Percentiles rank a stretch among this genome's conserved stretches.
Evolutionary conservation across 176 grass and related monocot genomes (phyloP).

Genomic region (Urochloa ruziziensis): DNA sequence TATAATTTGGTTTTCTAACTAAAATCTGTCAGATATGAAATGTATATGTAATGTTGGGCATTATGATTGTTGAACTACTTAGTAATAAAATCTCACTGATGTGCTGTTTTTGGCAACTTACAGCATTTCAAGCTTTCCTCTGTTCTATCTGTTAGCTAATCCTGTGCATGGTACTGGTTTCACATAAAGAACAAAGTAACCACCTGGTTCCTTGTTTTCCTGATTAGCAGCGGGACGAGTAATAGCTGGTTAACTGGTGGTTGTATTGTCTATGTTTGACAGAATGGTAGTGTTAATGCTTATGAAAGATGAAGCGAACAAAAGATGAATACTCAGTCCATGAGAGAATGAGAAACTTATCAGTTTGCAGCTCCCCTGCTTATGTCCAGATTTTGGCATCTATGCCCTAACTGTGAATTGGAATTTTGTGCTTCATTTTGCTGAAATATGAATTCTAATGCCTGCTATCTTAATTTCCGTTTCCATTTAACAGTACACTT

Average conservation of each 20-base stretch:
- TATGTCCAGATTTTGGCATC: no score
- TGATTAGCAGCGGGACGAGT: neutral
- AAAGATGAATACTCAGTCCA: neutral
- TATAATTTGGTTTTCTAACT: neutral
- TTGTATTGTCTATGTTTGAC: neutral
- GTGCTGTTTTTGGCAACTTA: neutral
- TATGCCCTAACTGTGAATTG: no score
- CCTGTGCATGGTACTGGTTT: neutral
- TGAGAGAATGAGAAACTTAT: neutral
- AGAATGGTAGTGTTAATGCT: neutral
- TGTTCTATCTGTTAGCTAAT: neutral
- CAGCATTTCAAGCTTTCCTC: neutral
- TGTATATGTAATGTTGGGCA: neutral
- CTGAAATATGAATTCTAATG: neutral
- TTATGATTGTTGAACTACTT: neutral
- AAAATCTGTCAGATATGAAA: neutral
- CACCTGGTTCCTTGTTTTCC: neutral
- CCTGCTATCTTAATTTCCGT: no score
- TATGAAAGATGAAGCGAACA: neutral
- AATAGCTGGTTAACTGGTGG: neutral
- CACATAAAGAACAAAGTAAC: neutral
- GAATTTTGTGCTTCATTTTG: neutral
- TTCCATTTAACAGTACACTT: constrained; percentile 64
- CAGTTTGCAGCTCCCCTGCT: neutral
- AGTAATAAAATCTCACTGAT: neutral